Base-by-base conservation (phyloP, 164 flowering plant species). In the Stephania japonica region DNA sequence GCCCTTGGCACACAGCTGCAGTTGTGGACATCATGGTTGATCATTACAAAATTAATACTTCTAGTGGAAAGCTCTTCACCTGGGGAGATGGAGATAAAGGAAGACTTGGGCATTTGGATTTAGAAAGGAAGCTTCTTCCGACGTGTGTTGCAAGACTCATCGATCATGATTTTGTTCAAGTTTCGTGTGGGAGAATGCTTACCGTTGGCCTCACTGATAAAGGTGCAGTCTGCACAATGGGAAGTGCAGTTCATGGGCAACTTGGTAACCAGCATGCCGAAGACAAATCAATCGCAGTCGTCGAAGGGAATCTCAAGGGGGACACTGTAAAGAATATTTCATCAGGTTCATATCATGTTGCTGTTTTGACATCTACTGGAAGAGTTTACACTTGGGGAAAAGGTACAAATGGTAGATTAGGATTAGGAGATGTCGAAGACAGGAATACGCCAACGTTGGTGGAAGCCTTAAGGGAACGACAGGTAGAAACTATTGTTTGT, bases 11-110 rank as follows among this genome's bases (percentile, higher is more conserved):
- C 70, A 90, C 89, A 2, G 92, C 95, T 27, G 89, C 95, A 24
- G 76, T 88, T 71, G 92, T 88, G 59, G 91, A 87, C 25, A 49
- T 84, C 43, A 76, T 79, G 80, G 78, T 44, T 69, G 85, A 84
- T 70, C 77, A 75, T 50, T 72, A 66, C 70, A 79, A 78, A 68
- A 68, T 71, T 38, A 80, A 80, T 63, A 19, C 73, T 53, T 32
- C 44, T 11, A 73, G 77, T 61, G 87, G 90, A 21, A 88, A 90
- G 72, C 71, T 88, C 21, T 90, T 90, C 74, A 90, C 92, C 10
- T 90, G 94, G 94, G 94, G 94, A 24, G 91, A 90, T 80, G 89
- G 86, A 13, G 94, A 90, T 79, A 80, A 84, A 78, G 88, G 90
- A 38, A 81, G 81, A 69, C 89, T 90, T 11, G 94, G 92, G 3